Conservation (phyloP, 164 flowering plant species). For the Santalum album region DNA sequence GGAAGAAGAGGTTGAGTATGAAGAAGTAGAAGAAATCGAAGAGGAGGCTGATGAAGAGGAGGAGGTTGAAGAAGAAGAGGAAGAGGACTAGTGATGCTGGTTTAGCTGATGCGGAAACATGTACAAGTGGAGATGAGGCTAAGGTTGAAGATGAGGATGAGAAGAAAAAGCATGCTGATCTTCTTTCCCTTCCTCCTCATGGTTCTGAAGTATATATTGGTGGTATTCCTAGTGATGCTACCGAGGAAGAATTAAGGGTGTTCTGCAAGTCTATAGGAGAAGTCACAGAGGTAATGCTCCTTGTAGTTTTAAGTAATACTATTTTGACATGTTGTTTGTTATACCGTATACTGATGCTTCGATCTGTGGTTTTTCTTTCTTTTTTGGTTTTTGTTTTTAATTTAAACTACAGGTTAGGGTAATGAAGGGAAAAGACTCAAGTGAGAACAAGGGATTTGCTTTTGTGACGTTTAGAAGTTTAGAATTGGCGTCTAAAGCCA, state of each 20-base stretch:
- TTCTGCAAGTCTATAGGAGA: constrained; percentile 74
- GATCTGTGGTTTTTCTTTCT: too few species aligned
- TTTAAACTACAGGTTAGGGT: background rate
- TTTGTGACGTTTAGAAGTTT: background rate
- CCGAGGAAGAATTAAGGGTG: constrained; percentile 56
- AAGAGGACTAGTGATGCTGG: constrained; percentile 23
- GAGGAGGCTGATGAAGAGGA: constrained; percentile 51
- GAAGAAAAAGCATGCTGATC: constrained; percentile 55
- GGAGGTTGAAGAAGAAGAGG: constrained; percentile 43
- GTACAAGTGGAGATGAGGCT: constrained; percentile 22
- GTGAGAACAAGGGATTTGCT: background rate
- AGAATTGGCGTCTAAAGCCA: background rate
- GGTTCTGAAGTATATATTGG: constrained; percentile 89
- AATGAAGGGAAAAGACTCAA: background rate
- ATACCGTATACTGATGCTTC: too few species aligned
- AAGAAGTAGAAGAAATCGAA: constrained; percentile 36
- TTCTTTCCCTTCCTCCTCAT: constrained; percentile 91
- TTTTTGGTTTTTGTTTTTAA: too few species aligned
- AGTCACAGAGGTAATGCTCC: constrained; percentile 7
- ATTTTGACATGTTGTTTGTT: background rate
- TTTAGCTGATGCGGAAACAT: constrained; percentile 18
- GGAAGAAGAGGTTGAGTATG: constrained; percentile 73
- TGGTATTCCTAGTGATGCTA: constrained; percentile 57
- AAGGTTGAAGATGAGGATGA: constrained; percentile 37
- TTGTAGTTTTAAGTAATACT: background rate